Percentiles rank a stretch among this genome's conserved stretches.
These are phyloP conservation scores for Wickerhamomyces ciferrii DNA, from an alignment of 805 yeast species.

Conservation along the genomic window DNA sequence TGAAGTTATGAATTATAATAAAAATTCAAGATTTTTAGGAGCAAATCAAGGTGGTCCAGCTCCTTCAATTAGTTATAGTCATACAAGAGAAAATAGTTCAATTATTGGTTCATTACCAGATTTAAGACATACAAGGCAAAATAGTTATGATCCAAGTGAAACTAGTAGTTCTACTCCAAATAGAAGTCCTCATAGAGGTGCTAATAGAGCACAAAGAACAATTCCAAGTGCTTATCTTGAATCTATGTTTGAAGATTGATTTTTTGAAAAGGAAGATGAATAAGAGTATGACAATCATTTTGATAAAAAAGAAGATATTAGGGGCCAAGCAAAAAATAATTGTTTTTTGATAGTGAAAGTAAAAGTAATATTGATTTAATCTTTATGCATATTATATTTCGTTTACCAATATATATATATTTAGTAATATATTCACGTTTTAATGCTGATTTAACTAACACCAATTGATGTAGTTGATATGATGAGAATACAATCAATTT, in stretches of 20 bases:
- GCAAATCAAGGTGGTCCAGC: neutral
- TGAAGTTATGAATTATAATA: constrained; percentile 51
- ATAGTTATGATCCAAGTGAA: constrained; percentile 12
- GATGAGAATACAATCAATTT: too few species aligned
- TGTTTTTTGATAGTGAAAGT: too few species aligned
- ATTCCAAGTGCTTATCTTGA: constrained; percentile 47
- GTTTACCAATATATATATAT: neutral
- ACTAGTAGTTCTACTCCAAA: constrained; percentile 12
- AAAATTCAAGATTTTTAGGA: constrained; percentile 22
- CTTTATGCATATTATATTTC: neutral
- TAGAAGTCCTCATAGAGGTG: constrained; percentile 11
- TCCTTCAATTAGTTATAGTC: neutral
- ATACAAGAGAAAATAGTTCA: neutral
- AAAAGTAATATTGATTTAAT: too few species aligned
- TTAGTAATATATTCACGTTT: neutral
- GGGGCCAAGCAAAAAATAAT: too few species aligned
- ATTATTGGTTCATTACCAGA: neutral
- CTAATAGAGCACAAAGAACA: constrained; percentile 17
- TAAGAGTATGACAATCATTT: neutral
- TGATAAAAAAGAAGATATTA: neutral
- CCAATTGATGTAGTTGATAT: too few species aligned
- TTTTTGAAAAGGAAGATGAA: too few species aligned
- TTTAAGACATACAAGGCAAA: constrained; percentile 1
- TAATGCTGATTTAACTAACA: too few species aligned
- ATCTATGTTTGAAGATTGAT: constrained; percentile 37